These are phyloP conservation scores for Linderniella brevidens DNA, from an alignment of 257 asterid species.

Conservation along the genomic window DNA sequence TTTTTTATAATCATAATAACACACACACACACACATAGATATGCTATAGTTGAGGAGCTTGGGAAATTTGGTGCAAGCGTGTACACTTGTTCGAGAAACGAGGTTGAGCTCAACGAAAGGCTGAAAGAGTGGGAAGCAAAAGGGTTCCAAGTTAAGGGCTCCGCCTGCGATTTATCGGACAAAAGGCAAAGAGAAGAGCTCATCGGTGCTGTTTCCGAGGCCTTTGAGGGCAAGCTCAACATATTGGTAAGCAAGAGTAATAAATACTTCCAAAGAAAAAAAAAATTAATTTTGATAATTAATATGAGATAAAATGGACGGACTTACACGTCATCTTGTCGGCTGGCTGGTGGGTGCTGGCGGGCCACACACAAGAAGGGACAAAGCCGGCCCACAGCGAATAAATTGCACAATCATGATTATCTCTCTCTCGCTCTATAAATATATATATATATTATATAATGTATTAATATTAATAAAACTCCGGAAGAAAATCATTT, in stretches of 20 bases:
- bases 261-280: too few relatives aligned
- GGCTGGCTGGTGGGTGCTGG: too few relatives aligned
- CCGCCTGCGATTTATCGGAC: slow-evolving; percentile 31
- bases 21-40: slow-evolving; percentile 12
- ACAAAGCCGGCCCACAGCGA: too few relatives aligned
- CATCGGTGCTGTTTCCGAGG: slow-evolving; percentile 24
- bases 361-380: too few relatives aligned
- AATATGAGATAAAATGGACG: too few relatives aligned
- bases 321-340: too few relatives aligned
- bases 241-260: slow-evolving; percentile 28
- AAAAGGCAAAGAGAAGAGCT: slow-evolving; percentile 26
- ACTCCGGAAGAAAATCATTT: too few relatives aligned
- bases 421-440: too few relatives aligned
- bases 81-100: slow-evolving; percentile 48
- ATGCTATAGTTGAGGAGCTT: slow-evolving; percentile 57
- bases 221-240: slow-evolving; percentile 46
- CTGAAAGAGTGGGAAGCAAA: slow-evolving; percentile 41
- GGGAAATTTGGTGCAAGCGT: slow-evolving; percentile 48
- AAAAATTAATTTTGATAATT: too few relatives aligned
- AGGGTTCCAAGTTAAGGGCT: slow-evolving; percentile 44
- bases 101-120: slow-evolving; percentile 20
- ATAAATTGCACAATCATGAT: too few relatives aligned
- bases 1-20: not conserved
- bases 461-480: too few relatives aligned
- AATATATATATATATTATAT: too few relatives aligned